These are phyloP conservation scores for Arthrinium phaeospermum DNA, from an alignment of 2,329 filamentous ascomycete species.

Conservation along the genomic window DNA sequence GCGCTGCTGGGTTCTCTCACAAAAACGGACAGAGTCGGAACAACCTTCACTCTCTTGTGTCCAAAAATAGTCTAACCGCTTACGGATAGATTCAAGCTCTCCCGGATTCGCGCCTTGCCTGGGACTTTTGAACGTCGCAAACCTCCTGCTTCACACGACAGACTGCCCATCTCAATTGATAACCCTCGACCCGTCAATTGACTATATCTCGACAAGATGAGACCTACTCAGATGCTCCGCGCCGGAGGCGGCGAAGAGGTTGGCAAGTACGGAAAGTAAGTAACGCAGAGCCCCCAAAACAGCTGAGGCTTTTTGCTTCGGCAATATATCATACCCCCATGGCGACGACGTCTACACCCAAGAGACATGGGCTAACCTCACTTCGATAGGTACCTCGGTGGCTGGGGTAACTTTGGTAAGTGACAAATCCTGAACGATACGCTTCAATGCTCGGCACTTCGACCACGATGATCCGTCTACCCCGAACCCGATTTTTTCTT, in stretches of 20 bases:
- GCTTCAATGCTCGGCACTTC: neutral
- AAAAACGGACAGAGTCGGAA: conserved; percentile 15
- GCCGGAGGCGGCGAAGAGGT: conserved; percentile 44
- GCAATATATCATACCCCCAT: neutral
- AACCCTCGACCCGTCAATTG: conserved; percentile 33
- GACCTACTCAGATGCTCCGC: conserved; percentile 51
- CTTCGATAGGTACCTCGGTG: conserved; percentile 70
- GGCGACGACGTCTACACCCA: neutral
- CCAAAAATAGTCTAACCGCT: conserved; percentile 26
- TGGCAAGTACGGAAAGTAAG: conserved; percentile 53
- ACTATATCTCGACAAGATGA: conserved; percentile 45
- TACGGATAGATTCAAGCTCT: conserved; percentile 26
- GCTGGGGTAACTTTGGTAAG: conserved; percentile 79
- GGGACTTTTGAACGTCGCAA: conserved; percentile 39
- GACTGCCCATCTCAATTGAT: conserved; percentile 36
- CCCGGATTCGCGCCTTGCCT: conserved; percentile 8
- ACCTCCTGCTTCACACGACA: conserved; percentile 29
- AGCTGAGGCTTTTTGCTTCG: conserved; percentile 40
- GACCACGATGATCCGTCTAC: conserved; percentile 30
- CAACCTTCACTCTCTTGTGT: neutral
- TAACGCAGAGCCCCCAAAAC: conserved; percentile 23
- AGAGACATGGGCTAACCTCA: neutral
- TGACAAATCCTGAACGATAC: conserved; percentile 32
- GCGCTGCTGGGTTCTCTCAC: neutral
- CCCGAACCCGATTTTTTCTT: neutral